Evolutionary conservation across 352 stramenopile genomes (phyloP).

Genomic region (Peronospora belbahrii): DNA sequence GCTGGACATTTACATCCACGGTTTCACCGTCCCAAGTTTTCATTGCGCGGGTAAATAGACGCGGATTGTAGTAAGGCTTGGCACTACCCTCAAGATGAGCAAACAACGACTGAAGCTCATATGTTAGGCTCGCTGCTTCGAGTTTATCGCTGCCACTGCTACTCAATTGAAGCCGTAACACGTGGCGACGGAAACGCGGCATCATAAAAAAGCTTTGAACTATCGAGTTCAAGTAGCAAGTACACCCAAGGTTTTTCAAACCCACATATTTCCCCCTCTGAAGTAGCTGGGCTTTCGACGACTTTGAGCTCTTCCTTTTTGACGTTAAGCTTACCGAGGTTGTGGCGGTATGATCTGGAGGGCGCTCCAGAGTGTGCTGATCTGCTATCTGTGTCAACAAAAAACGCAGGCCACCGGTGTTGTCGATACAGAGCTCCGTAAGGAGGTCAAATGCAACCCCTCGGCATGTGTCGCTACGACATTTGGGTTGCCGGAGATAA

Average conservation of each 20-base stretch:
- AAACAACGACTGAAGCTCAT: constrained; percentile 87
- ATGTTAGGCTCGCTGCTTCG: constrained; percentile 45
- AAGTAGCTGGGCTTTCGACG: constrained; percentile 34
- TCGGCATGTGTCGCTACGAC: constrained; percentile 62
- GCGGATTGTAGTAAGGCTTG: constrained; percentile 81
- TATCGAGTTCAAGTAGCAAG: constrained; percentile 94
- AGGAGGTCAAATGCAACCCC: constrained; percentile 77
- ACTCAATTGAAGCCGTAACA: constrained; percentile 57
- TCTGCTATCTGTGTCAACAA: constrained; percentile 61
- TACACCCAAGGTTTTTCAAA: constrained; percentile 92
- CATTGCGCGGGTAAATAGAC: constrained; percentile 66
- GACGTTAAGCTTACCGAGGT: constrained; percentile 23
- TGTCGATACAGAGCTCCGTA: constrained; percentile 55
- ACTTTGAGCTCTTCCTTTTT: constrained; percentile 47
- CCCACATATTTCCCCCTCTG: constrained; percentile 84
- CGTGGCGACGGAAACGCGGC: constrained; percentile 77
- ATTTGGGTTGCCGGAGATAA: constrained; percentile 76
- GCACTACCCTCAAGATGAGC: constrained; percentile 82
- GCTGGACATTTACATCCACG: constrained; percentile 87
- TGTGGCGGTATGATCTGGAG: constrained; percentile 22
- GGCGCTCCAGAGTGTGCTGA: constrained; percentile 65
- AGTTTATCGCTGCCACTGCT: constrained; percentile 7
- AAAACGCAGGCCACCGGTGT: constrained; percentile 48
- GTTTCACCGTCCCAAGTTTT: constrained; percentile 86
- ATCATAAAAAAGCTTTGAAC: constrained; percentile 95